Conservation (phyloP, 345 rosid species). For the Rhodamnia argentea region DNA sequence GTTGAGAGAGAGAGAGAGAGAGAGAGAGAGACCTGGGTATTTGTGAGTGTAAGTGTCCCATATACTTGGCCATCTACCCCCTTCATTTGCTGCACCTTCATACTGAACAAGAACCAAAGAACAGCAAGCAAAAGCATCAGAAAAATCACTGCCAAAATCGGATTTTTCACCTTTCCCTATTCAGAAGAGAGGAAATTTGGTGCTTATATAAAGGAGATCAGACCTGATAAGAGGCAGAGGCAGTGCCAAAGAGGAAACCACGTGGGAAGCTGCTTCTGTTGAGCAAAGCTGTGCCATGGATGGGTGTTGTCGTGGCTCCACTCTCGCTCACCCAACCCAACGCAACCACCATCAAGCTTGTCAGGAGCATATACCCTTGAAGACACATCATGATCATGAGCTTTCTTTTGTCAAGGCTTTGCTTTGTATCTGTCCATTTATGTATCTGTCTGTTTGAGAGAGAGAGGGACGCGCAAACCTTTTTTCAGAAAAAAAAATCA, state of each 20-base stretch:
- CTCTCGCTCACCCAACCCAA: not conserved
- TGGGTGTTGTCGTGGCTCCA: not conserved
- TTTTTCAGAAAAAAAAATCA: too few relatives aligned
- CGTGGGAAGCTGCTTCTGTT: slow-evolving; percentile 19
- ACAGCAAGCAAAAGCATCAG: not conserved
- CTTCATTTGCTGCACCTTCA: slow-evolving; percentile 16
- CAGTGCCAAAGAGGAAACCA: slow-evolving; percentile 34
- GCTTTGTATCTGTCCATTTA: not conserved
- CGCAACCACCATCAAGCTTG: not conserved
- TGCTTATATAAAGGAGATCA: too few relatives aligned
- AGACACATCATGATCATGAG: not conserved
- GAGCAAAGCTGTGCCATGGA: not conserved
- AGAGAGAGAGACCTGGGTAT: not conserved
- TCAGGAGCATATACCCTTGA: not conserved
- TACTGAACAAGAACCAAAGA: not conserved
- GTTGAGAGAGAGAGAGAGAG: not conserved
- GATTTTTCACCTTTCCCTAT: not conserved
- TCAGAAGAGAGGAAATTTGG: not conserved
- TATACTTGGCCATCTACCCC: slow-evolving; percentile 12
- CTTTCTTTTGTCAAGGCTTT: not conserved
- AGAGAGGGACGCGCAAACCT: too few relatives aligned
- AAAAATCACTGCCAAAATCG: not conserved
- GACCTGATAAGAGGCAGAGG: slow-evolving; percentile 35
- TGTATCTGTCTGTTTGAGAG: too few relatives aligned
- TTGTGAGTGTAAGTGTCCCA: slow-evolving; percentile 13